Evolutionary conservation across 345 rosid species (phyloP), one percentile per base, ranked within the genome.

Genomic region (Pseudoturritis turrita): DNA sequence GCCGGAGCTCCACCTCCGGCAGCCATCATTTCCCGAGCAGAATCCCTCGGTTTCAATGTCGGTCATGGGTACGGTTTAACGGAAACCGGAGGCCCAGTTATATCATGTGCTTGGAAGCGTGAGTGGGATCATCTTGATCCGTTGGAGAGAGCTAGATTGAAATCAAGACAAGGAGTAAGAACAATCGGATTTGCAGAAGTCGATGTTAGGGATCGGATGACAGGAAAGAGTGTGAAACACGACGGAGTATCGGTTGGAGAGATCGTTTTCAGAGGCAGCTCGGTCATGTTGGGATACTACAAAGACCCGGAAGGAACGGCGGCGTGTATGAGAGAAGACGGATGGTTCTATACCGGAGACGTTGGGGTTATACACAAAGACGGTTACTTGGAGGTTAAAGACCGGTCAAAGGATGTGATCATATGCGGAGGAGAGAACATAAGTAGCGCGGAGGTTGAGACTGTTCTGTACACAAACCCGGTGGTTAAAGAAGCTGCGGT

Each of bases 341-440:
- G 90, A 0, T 88, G 94, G 94, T 78, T 88, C 35, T 75, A 80
- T 18, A 80, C 82, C 0, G 90, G 94, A n/a, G 94, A 86, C 25
- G 59, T 83, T 2, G 91, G 81, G 1, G 94, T 88, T 37, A 83
- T 81, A 19, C 89, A 88, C 49, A 54, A 80, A 0, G 86, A 88
- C 56, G 86, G 89, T 26, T 86, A 84, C 72, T 55, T 88, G 39
- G 93, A 88, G 62, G 79, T 84, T 29, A 83, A 84, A 70, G 93
- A 88, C 65, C 58, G 89, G 26, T 80, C 78, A 18, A 88, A 88
- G 77, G 93, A 88, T 72, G 79, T 84, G 33, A 82, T 86, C 17
- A 84, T 86, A 40, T 79, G 88, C 2, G 90, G 93, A 5, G 93
- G 93, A 46, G 93, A 88, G 79, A 88, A 86, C 39, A 79, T 86